phyloP scores from a whole-genome alignment of 345 rosid species.

The Garcia nutans region DNA sequence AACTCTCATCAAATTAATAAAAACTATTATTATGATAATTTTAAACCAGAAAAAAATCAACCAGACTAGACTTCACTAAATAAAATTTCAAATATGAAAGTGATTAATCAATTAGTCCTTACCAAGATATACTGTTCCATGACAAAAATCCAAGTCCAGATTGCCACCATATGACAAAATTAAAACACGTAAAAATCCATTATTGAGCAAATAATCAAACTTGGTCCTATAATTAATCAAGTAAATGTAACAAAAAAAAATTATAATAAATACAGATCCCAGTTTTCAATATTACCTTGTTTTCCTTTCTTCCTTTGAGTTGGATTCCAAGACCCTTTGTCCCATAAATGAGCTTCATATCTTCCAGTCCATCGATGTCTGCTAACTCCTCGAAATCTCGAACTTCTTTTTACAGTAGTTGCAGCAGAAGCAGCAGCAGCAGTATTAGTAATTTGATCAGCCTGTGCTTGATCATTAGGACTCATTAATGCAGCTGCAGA shows the following conservation, averaged over 20 bases:
- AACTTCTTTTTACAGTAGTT: conserved; percentile 40
- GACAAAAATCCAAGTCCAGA: conserved; percentile 2
- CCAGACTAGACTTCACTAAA: no score
- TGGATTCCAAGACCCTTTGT: conserved; percentile 48
- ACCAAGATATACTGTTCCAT: conserved; percentile 42
- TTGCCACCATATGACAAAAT: background rate
- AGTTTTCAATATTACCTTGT: conserved; percentile 24
- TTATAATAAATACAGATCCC: no score
- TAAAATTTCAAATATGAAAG: background rate
- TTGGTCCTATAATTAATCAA: no score
- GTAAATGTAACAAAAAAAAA: no score
- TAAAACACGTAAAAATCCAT: conserved; percentile 1
- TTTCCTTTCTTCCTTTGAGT: conserved; percentile 48
- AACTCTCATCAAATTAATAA: no score
- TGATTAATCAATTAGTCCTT: background rate
- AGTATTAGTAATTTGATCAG: background rate
- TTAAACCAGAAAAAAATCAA: no score
- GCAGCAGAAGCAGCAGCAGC: conserved; percentile 14
- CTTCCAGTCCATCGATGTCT: conserved; percentile 49
- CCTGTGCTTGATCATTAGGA: conserved; percentile 4
- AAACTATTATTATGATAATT: no score
- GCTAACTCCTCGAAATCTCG: conserved; percentile 49
- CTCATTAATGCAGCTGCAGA: conserved; percentile 14
- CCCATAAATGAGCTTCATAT: conserved; percentile 51
- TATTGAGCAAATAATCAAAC: background rate